Percentiles rank a stretch among this genome's conserved stretches.
These are phyloP conservation scores for Coniferiporia weirii DNA, from an alignment of 1,284 basidiomycete species.

Conservation along the genomic window DNA sequence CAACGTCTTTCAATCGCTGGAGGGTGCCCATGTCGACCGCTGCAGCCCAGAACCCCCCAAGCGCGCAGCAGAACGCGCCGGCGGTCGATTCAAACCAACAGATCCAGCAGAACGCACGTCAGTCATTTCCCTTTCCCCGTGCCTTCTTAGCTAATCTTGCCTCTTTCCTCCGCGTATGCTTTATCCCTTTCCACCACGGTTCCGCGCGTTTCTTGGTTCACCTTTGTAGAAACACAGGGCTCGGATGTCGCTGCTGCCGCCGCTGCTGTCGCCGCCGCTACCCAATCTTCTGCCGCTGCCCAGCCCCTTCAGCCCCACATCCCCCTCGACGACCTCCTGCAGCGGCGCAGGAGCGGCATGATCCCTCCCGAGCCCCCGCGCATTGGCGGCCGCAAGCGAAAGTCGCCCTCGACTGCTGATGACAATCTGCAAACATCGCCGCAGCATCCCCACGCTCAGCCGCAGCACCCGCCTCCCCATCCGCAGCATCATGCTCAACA, in stretches of 20 bases:
- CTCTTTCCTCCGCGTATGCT: constrained; percentile 1
- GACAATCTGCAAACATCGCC: constrained; percentile 26
- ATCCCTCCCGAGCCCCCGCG: constrained; percentile 32
- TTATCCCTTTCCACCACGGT: background rate
- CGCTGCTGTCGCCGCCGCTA: background rate
- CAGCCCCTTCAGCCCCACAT: background rate
- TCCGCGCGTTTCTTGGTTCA: constrained; percentile 15
- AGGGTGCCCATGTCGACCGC: constrained; percentile 15
- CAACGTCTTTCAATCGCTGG: constrained; percentile 17
- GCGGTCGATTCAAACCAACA: constrained; percentile 1
- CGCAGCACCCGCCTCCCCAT: too few relatives aligned
- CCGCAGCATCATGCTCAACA: constrained; percentile 19
- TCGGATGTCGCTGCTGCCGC: background rate
- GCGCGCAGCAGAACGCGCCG: background rate
- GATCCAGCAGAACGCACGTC: constrained; percentile 3
- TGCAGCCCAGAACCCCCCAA: background rate
- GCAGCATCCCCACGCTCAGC: constrained; percentile 22
- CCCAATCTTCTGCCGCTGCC: background rate
- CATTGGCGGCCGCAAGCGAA: constrained; percentile 33
- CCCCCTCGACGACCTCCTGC: constrained; percentile 33
- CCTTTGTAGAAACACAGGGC: constrained; percentile 13
- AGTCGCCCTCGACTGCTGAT: constrained; percentile 30
- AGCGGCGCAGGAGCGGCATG: constrained; percentile 49
- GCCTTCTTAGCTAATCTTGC: constrained; percentile 10
- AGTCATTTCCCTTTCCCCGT: background rate